Evolutionary conservation across 2,329 filamentous ascomycete genomes (phyloP).

Genomic region (Coniochaeta prunicola): DNA sequence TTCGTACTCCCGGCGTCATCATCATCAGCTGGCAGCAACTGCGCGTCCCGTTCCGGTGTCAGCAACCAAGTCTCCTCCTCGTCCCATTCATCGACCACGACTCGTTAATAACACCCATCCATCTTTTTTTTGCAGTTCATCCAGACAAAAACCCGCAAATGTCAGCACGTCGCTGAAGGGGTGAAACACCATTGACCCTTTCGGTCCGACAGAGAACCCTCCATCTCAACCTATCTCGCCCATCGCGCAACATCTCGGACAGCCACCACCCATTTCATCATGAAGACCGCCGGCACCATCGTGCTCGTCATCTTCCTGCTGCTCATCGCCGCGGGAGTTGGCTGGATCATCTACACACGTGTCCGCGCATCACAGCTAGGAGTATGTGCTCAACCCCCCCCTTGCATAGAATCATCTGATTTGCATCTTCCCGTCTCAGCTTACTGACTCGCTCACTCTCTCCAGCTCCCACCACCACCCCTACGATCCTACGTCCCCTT

Average conservation of each 20-base stretch:
- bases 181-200: background rate
- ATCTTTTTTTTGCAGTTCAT: background rate
- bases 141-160: background rate
- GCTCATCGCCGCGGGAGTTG: slow-evolving; percentile 45
- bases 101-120: background rate
- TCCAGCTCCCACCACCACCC: slow-evolving; percentile 62
- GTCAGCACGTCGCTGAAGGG: background rate
- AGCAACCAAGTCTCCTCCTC: background rate
- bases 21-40: background rate
- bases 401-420: slow-evolving; percentile 25
- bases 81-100: background rate
- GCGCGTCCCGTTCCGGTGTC: background rate
- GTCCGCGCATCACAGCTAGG: slow-evolving; percentile 67
- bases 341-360: slow-evolving; percentile 66
- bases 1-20: no score
- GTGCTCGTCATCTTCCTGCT: slow-evolving; percentile 66
- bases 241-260: background rate
- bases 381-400: slow-evolving; percentile 26
- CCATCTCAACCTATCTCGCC: background rate
- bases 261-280: no score
- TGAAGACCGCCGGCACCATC: slow-evolving; percentile 58
- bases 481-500: slow-evolving; percentile 68
- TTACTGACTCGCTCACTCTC: background rate
- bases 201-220: no score
- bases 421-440: background rate